Base-by-base conservation (phyloP, 2,329 filamentous ascomycete genomes). In the Diaporthe ampelina region DNA sequence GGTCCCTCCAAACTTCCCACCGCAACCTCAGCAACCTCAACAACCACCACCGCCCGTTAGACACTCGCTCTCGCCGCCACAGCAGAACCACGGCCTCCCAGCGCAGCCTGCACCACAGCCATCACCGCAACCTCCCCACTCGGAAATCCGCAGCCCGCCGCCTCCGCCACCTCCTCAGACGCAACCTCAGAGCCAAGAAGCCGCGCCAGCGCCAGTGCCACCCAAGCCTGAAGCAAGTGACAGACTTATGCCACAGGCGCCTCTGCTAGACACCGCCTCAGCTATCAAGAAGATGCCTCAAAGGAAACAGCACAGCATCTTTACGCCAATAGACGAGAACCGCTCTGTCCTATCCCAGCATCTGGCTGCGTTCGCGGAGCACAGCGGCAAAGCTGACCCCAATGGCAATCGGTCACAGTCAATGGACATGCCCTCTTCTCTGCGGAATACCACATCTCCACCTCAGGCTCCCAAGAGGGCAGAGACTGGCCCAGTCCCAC, bases 241-340 rank as follows among this genome's bases (percentile, higher is more conserved):
- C 21, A 83, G 86, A 48, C 83, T 84, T 4, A 65, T 61, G 35
- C 78, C 79, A 29, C 83, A 86, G 74, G 84, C 85, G 45, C 88
- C 84, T 11, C 79, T 88, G 57, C 80, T 89, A 70, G 89, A 89
- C 77, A 90, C 86, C 8, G 86, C 86, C 65, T 83, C 83, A 48
- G 85, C 85, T 24, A 88, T 91, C 76, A 90, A 90, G 82, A 91
- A 90, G 78, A 85, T 94, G 76, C 92, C 93, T 2, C 94, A 93
- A 79, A 92, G 94, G 45, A 95, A 95, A 82, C 93, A 93, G 29
- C 93, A 95, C 81, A 98, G 95, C 82, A 98, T 99, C 75, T 98
- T 98, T 81, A 99, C 97, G 0, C 97, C 97, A 0, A 97, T 99
- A 76, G 97, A 98, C 79, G 95, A 98, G 81, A 95, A 94, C 79